A percentile compares a stretch with the other conserved stretches of the same genome.
phyloP scores from a whole-genome alignment of 768 basidiomycete genomes.

The Neoboletus brunneissimus region DNA sequence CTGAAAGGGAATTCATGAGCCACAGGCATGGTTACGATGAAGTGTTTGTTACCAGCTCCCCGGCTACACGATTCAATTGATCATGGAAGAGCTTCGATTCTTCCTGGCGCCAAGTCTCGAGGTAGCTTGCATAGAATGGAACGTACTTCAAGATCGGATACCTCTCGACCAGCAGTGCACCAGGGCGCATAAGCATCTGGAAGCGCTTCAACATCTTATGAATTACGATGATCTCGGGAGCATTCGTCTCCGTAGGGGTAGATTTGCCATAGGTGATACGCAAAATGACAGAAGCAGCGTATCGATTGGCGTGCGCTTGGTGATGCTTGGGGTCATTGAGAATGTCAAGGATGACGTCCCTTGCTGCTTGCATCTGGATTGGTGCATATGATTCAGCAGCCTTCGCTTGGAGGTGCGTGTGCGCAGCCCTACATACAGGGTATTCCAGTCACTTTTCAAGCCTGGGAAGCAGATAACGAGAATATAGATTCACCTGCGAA shows the following conservation, averaged over 20 bases:
- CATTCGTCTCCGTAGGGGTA: constrained; percentile 27
- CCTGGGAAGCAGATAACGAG: not conserved
- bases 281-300: constrained; percentile 36
- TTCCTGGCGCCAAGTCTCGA: constrained; percentile 54
- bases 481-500: constrained; percentile 44
- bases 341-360: constrained; percentile 32
- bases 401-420: constrained; percentile 57
- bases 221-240: constrained; percentile 34
- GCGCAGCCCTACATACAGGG: constrained; percentile 43
- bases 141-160: constrained; percentile 44
- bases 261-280: constrained; percentile 37
- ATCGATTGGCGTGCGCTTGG: constrained; percentile 52
- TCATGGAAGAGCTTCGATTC: constrained; percentile 55
- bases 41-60: constrained; percentile 38
- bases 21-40: not conserved
- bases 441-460: not conserved
- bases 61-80: constrained; percentile 46
- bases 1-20: constrained; percentile 14
- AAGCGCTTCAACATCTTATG: constrained; percentile 36
- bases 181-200: constrained; percentile 36
- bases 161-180: constrained; percentile 35
- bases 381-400: constrained; percentile 47
- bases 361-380: constrained; percentile 40
- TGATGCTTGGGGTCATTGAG: constrained; percentile 39
- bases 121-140: constrained; percentile 59